Percentiles rank a stretch among this genome's conserved stretches.
phyloP scores from a whole-genome alignment of 2,329 filamentous ascomycete genomes.

The Neonectria coccinea region DNA sequence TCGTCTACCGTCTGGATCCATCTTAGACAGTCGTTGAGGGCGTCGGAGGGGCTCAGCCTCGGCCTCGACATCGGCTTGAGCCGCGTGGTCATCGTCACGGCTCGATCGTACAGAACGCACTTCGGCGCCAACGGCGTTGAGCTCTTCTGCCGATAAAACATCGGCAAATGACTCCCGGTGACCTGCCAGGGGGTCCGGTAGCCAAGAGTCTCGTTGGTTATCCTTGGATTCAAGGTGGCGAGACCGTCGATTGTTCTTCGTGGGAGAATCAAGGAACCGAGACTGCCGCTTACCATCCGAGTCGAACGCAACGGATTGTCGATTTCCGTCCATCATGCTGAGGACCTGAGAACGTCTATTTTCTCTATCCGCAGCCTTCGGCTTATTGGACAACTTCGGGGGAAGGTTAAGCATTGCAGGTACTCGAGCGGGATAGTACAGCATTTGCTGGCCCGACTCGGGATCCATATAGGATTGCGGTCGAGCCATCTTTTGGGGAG shows the following conservation, averaged over 20 bases:
- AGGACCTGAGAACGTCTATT: slow-evolving; percentile 80
- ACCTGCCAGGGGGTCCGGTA: slow-evolving; percentile 60
- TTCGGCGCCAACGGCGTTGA: slow-evolving; percentile 35
- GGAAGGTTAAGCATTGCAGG: slow-evolving; percentile 94
- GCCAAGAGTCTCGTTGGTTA: slow-evolving; percentile 51
- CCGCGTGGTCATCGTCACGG: slow-evolving; percentile 19
- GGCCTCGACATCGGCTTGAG: slow-evolving; percentile 34
- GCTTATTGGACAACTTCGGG: slow-evolving; percentile 82
- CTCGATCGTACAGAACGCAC: slow-evolving; percentile 35
- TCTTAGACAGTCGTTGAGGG: slow-evolving; percentile 50
- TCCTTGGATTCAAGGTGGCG: slow-evolving; percentile 47
- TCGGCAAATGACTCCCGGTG: slow-evolving; percentile 52
- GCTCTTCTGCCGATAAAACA: slow-evolving; percentile 46
- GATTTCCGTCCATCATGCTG: slow-evolving; percentile 60
- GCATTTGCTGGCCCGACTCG: slow-evolving; percentile 80
- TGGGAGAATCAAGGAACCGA: slow-evolving; percentile 14
- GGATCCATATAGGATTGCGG: slow-evolving; percentile 72
- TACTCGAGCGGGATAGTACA: slow-evolving; percentile 95
- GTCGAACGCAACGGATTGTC: slow-evolving; percentile 27
- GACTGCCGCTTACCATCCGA: slow-evolving; percentile 19
- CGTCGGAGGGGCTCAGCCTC: slow-evolving; percentile 46
- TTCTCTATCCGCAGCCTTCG: slow-evolving; percentile 72
- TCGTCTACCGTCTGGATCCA: slow-evolving; percentile 46
- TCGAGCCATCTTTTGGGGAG: slow-evolving; percentile 45
- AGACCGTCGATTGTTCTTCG: slow-evolving; percentile 43